Base-by-base conservation (phyloP, 2,329 filamentous ascomycete species). In the Fusarium anguioides region DNA sequence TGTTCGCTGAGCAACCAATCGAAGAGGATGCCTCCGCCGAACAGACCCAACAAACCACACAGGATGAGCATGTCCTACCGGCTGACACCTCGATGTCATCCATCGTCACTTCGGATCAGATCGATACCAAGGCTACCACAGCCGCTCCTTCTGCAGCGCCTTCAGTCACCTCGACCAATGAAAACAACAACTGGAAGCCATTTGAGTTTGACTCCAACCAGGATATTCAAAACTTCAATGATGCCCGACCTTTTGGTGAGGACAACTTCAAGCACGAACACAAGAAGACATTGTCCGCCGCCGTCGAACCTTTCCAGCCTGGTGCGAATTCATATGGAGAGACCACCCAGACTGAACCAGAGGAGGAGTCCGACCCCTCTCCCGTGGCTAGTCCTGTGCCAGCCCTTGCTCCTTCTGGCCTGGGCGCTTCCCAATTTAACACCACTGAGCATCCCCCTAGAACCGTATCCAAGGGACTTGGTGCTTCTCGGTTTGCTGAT, bases 271-370 rank as follows among this genome's bases (percentile, higher is more conserved):
- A 79, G 66, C 81, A 81, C 53, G 75, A 81, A 74, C 75, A 75
- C 45, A 82, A 82, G 68, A 84, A 84, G 68, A 88, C 88, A 6
- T 53, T 74, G 12, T 94, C 92, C 33, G 90, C 91, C 6, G 84
- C 87, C 17, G 91, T 92, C 1, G 87, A 87, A 71, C 85, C 91
- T 0, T 96, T 96, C 75, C 84, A 82, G 6, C 84, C 86, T 15
- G 79, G 81, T 18, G 78, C 73, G 29, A 64, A 74, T 68, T 59
- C 77, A 60, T 70, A 73, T 35, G 57, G 74, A 26, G 71, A 72
- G 2, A 66, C 36, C 3, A 74, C 72, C 26, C 50, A 68, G 14
- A 65, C 58, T 11, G 69, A 71, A 20, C 44, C 56, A 23, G 62
- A 66, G 12, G 67, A 71, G n/a, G 67, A 68, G n/a, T 60, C 62